A percentile compares a stretch with the other conserved stretches of the same genome.
Evolutionary conservation across 78 protist genomes (phyloP).

Genomic region (Acrasis kona): DNA sequence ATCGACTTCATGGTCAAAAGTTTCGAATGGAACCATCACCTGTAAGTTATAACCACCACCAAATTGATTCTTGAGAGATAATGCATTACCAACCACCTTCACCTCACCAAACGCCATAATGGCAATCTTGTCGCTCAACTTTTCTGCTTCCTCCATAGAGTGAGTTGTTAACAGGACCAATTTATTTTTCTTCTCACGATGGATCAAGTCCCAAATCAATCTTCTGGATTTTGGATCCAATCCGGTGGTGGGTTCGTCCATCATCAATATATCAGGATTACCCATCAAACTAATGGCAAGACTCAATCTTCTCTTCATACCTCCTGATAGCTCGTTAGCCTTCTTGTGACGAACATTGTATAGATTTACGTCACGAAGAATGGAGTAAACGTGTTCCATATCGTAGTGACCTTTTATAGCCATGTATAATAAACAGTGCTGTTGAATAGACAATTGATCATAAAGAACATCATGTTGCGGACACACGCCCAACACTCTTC

Average conservation of each 20-base stretch:
- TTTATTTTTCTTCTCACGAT: conserved; percentile 7
- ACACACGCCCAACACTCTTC: conserved; percentile 50
- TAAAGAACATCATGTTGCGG: conserved; percentile 63
- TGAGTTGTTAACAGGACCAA: conserved; percentile 45
- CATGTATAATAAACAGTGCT: conserved; percentile 47
- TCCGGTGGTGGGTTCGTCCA: conserved; percentile 49
- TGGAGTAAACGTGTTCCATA: no score
- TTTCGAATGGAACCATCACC: not conserved
- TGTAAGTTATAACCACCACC: conserved; percentile 78
- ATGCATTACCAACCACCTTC: conserved; percentile 16
- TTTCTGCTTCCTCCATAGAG: conserved; percentile 57
- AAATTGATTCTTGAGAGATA: conserved; percentile 55
- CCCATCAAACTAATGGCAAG: conserved; percentile 72
- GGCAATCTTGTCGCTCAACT: conserved; percentile 39
- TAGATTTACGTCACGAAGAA: conserved; percentile 37
- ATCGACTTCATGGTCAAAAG: no score
- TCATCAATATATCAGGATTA: conserved; percentile 1
- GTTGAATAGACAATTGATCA: conserved; percentile 38
- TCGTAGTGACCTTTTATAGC: no score
- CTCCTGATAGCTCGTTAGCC: conserved; percentile 63
- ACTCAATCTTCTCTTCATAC: conserved; percentile 77
- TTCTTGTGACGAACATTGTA: conserved; percentile 4
- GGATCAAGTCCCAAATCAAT: conserved; percentile 23
- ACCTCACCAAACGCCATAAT: conserved; percentile 32
- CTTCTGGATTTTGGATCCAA: conserved; percentile 33